Base-by-base conservation (phyloP, 1,284 basidiomycete species). In the Leucoagaricus sp. region DNA sequence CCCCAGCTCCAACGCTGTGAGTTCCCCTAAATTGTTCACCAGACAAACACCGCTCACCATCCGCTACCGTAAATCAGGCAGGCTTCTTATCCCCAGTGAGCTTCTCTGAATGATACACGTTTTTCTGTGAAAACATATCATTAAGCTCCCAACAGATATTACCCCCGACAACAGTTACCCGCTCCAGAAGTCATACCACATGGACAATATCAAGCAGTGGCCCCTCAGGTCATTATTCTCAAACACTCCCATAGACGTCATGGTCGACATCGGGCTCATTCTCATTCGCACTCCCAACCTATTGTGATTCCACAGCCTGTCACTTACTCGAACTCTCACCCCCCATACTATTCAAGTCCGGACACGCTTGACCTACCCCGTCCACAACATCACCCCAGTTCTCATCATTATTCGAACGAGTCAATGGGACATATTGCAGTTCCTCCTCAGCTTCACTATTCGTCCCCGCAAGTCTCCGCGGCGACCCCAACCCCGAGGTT, bases 391-490 rank as follows among this genome's bases (percentile, higher is more conserved):
- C 31, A 41, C 23, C 25, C 33, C 36, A 44, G 19, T 47, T 55
- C 49, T 19, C 45, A 47, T 50, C 50, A 21, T 25, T 44, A 36
- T 42, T 26, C 55, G 50, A 29, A 50, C 33, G 34, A 49, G 38
- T 19, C 38, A 4, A 25, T 28, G 26, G 49, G 45, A 31, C 12
- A 51, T 29, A 17, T 28, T 17, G 8, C 17, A 28, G 10, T 28
- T 17, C 21, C 17, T 28, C 17, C 54, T 15, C 51, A 44, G 15
- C 21, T 21, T 36, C 49, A 9, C 19, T 19, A 7, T 17, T 41
- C 44, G n/a, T 57, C 64, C 28, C 61, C 63, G 34, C 36, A 62
- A 58, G 31, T 58, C 61, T 19, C 49, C 40, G 33, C 55, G 26
- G 23, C 29, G 25, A 17, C 55, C 13, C 15, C 42, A 33, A 17